A percentile compares a stretch with the other conserved stretches of the same genome.
phyloP scores from a whole-genome alignment of 2,329 filamentous ascomycete genomes.

The Alternaria gansuensis region DNA sequence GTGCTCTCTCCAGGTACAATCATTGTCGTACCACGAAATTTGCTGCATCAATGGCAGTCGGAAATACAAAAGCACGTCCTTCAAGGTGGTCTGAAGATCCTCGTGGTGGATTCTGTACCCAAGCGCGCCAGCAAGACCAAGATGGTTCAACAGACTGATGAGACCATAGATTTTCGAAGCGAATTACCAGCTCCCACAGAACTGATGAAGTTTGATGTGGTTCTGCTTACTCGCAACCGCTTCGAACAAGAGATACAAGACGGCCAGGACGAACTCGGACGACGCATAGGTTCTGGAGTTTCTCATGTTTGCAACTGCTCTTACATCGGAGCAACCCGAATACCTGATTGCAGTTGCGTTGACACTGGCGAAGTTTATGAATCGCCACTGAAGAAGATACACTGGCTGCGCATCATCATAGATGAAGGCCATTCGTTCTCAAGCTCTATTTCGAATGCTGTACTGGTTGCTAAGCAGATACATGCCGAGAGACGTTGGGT shows the following conservation, averaged over 20 bases:
- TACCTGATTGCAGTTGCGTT: conserved; percentile 58
- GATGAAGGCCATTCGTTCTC: conserved; percentile 92
- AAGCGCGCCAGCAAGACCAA: conserved; percentile 36
- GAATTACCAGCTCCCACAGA: conserved; percentile 65
- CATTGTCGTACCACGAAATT: conserved; percentile 82
- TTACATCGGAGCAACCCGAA: conserved; percentile 57
- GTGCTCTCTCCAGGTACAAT: conserved; percentile 75
- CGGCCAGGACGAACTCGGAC: conserved; percentile 58
- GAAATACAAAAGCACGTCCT: conserved; percentile 82
- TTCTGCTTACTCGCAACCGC: conserved; percentile 77
- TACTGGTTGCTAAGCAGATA: conserved; percentile 64
- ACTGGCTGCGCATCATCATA: conserved; percentile 88
- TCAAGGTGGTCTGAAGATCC: conserved; percentile 65
- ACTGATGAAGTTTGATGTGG: conserved; percentile 74
- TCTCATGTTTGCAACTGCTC: conserved; percentile 47
- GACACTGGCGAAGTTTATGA: conserved; percentile 56
- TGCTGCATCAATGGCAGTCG: conserved; percentile 82
- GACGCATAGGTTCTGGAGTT: conserved; percentile 43
- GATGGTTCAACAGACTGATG: conserved; percentile 12
- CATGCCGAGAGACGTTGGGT: conserved; percentile 80
- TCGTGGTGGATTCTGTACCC: conserved; percentile 63
- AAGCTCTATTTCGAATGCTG: conserved; percentile 68
- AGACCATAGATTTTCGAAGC: conserved; percentile 50
- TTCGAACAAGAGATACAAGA: conserved; percentile 74
- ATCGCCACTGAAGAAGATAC: conserved; percentile 73